phyloP scores from a whole-genome alignment of 2,329 filamentous ascomycete species.

The Colletotrichum phormii region DNA sequence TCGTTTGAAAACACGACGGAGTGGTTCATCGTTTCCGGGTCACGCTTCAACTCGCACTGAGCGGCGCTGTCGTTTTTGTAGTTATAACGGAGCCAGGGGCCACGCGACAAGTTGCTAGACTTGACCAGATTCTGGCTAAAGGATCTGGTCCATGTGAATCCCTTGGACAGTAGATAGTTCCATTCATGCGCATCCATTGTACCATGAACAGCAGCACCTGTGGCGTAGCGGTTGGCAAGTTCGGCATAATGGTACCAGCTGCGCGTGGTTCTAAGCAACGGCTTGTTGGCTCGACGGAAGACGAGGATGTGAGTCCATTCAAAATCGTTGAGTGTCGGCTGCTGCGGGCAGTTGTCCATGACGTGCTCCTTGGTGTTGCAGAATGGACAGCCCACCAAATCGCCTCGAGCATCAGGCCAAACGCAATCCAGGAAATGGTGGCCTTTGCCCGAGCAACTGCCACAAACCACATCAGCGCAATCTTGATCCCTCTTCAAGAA shows the following conservation, averaged over 20 bases:
- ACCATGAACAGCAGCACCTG: neutral
- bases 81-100: neutral
- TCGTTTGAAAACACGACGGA: neutral
- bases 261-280: neutral
- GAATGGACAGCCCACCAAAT: neutral
- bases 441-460: neutral
- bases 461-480: neutral
- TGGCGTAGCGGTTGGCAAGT: neutral
- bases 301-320: neutral
- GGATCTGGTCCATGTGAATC: neutral
- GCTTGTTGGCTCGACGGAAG: neutral
- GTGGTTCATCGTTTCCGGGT: neutral
- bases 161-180: neutral
- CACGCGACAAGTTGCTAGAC: neutral
- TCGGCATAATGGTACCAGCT: neutral
- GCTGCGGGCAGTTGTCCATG: neutral
- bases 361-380: neutral
- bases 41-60: neutral
- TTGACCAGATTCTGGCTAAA: neutral
- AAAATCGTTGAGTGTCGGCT: neutral
- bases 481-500: neutral
- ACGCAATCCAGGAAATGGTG: neutral
- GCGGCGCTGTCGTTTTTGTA: neutral
- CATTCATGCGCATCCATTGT: neutral
- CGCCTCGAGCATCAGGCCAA: neutral